Evolutionary conservation across 2,329 filamentous ascomycete species (phyloP).

Genomic region (Talaromyces atroroseus): DNA sequence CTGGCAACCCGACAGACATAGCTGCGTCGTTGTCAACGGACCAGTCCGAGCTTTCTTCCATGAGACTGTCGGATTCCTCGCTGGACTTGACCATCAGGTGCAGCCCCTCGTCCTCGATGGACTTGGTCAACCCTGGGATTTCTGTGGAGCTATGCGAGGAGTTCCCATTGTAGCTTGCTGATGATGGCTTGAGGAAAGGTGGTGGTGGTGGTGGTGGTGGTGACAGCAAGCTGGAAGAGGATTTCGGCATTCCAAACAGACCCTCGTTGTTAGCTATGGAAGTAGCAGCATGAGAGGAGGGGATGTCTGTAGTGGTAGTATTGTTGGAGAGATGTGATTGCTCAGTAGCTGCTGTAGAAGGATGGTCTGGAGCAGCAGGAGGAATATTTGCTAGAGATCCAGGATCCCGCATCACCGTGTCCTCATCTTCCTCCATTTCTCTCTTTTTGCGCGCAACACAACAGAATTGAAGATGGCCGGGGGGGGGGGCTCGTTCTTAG

Average conservation of each 20-base stretch:
- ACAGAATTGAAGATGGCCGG: conserved; percentile 4
- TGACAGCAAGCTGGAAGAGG: conserved; percentile 1
- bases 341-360: neutral
- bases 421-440: conserved; percentile 32
- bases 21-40: conserved; percentile 30
- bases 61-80: conserved; percentile 28
- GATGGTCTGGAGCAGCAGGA: neutral
- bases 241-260: conserved; percentile 2
- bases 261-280: neutral
- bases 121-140: conserved; percentile 19
- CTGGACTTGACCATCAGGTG: conserved; percentile 16
- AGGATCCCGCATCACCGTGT: conserved; percentile 34
- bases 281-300: neutral
- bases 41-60: conserved; percentile 39
- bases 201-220: conserved; percentile 3
- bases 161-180: conserved; percentile 1
- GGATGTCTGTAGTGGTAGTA: neutral
- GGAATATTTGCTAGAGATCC: conserved; percentile 1
- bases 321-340: neutral
- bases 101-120: conserved; percentile 22
- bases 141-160: conserved; percentile 16
- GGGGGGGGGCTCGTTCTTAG: conserved; percentile 3
- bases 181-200: neutral
- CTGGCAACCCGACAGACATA: conserved; percentile 38
- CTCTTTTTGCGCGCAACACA: neutral